Evolutionary conservation across 495 filamentous ascomycete species (phyloP).

Genomic region (Neurospora terricola): DNA sequence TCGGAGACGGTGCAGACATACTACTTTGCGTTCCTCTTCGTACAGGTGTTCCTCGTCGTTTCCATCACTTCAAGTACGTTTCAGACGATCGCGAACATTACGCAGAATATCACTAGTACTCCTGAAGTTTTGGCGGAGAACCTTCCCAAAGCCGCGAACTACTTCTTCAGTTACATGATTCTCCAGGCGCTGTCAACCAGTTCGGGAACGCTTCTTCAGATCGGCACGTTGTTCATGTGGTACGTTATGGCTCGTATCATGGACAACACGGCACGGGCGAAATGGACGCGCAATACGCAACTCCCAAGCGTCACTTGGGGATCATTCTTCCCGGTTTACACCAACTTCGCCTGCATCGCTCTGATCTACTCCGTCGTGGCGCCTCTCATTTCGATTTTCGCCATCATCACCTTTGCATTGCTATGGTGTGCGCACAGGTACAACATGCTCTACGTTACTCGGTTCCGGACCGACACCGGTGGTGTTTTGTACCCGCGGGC

Average conservation of each 20-base stretch:
- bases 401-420: slow-evolving; percentile 83
- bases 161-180: slow-evolving; percentile 98
- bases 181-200: slow-evolving; percentile 85
- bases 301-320: slow-evolving; percentile 81
- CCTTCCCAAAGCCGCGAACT: slow-evolving; percentile 83
- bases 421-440: slow-evolving; percentile 97
- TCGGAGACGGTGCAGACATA: slow-evolving; percentile 81
- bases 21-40: slow-evolving; percentile 91
- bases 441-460: slow-evolving; percentile 91
- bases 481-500: slow-evolving; percentile 87
- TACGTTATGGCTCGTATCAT: slow-evolving; percentile 68
- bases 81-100: slow-evolving; percentile 51
- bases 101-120: slow-evolving; percentile 46
- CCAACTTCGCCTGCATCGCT: slow-evolving; percentile 88
- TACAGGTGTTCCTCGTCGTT: slow-evolving; percentile 90
- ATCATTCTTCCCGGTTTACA: slow-evolving; percentile 90
- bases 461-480: slow-evolving; percentile 84
- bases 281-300: slow-evolving; percentile 76
- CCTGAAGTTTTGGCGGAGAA: slow-evolving; percentile 68
- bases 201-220: slow-evolving; percentile 83
- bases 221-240: slow-evolving; percentile 64
- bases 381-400: slow-evolving; percentile 86
- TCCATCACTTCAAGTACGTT: slow-evolving; percentile 77
- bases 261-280: slow-evolving; percentile 80
- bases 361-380: slow-evolving; percentile 87